Conservation (phyloP, 768 basidiomycete genomes). For the Lenzites betulinus region DNA sequence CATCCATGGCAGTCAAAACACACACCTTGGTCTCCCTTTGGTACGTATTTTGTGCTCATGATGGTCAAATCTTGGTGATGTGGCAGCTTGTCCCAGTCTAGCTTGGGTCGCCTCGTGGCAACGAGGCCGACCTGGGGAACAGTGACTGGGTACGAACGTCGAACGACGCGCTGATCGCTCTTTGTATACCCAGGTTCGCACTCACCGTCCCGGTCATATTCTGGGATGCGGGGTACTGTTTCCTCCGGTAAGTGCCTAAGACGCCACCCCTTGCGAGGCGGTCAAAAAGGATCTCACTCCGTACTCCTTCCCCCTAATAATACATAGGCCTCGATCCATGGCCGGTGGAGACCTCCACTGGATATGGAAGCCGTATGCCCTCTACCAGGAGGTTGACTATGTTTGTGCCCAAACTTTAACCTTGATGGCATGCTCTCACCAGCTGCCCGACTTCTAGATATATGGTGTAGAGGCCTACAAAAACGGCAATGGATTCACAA, state of each 20-base stretch:
- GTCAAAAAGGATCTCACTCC: not conserved
- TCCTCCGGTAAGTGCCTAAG: slow-evolving; percentile 61
- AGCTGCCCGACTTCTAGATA: slow-evolving; percentile 42
- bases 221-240: slow-evolving; percentile 85
- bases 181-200: slow-evolving; percentile 52
- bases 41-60: slow-evolving; percentile 26
- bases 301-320: not conserved
- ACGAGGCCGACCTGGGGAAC: too few species aligned
- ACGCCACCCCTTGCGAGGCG: not conserved
- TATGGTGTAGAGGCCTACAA: slow-evolving; percentile 73
- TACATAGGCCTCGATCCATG: slow-evolving; percentile 78
- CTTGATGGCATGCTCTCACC: slow-evolving; percentile 1
- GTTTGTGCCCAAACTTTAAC: slow-evolving; percentile 29
- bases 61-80: too few species aligned
- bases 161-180: slow-evolving; percentile 8
- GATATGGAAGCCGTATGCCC: slow-evolving; percentile 84
- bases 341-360: slow-evolving; percentile 86
- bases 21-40: slow-evolving; percentile 30
- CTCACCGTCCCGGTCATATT: slow-evolving; percentile 62
- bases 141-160: too few species aligned
- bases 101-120: too few species aligned
- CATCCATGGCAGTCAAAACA: slow-evolving; percentile 30
- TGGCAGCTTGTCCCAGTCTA: too few species aligned
- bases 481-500: slow-evolving; percentile 76
- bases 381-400: slow-evolving; percentile 69